These are phyloP conservation scores for Darksidea phi DNA, from an alignment of 495 filamentous ascomycete species.

Conservation along the genomic window DNA sequence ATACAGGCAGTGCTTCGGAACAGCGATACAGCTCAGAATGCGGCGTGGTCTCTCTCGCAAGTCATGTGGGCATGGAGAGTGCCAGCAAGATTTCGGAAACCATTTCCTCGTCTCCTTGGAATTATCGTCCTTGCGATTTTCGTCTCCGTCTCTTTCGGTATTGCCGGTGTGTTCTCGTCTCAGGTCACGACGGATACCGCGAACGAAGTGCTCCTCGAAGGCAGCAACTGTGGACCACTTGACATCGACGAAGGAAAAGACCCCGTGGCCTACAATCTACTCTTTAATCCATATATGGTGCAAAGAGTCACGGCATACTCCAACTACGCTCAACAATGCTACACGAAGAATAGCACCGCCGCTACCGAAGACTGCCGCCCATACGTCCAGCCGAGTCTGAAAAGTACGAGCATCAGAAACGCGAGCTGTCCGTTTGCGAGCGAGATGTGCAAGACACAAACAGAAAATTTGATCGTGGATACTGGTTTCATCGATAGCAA, in stretches of 20 bases:
- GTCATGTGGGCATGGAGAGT: slow-evolving; percentile 40
- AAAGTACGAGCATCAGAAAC: not conserved
- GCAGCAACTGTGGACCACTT: slow-evolving; percentile 3
- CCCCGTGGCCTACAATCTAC: not conserved
- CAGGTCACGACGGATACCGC: slow-evolving; percentile 16
- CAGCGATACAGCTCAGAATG: slow-evolving; percentile 31
- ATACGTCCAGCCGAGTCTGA: slow-evolving; percentile 12
- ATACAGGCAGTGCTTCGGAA: slow-evolving; percentile 46
- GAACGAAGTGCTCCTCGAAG: slow-evolving; percentile 28
- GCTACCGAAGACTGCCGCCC: slow-evolving; percentile 15
- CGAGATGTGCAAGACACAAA: slow-evolving; percentile 9
- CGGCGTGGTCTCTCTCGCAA: slow-evolving; percentile 37
- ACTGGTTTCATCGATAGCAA: slow-evolving; percentile 19
- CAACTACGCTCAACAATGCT: slow-evolving; percentile 22
- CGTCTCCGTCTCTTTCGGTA: slow-evolving; percentile 37
- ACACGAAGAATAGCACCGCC: slow-evolving; percentile 3
- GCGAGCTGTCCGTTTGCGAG: slow-evolving; percentile 19
- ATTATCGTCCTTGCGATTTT: slow-evolving; percentile 40
- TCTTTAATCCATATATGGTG: slow-evolving; percentile 1
- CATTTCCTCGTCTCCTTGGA: slow-evolving; percentile 38
- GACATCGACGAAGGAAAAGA: not conserved
- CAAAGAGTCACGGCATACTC: slow-evolving; percentile 4
- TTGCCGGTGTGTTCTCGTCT: slow-evolving; percentile 38
- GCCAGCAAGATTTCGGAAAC: slow-evolving; percentile 21
- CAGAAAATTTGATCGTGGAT: slow-evolving; percentile 18